Base-by-base conservation (phyloP, 1,284 basidiomycete genomes). In the Ceratobasidium sp. region DNA sequence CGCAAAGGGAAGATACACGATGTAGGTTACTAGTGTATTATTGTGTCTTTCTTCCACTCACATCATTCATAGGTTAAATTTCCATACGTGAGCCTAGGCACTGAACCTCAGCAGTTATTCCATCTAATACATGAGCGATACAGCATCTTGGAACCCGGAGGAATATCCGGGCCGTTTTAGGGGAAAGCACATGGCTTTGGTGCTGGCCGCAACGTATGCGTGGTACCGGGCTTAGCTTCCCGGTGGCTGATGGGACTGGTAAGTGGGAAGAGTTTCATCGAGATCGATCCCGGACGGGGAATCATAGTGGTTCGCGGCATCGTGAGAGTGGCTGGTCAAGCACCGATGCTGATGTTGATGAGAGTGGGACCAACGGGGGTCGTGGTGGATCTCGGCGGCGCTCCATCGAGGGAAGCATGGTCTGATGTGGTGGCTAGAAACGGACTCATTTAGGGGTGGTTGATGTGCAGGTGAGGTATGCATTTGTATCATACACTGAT, bases 1-100 rank as follows among this genome's bases (percentile, higher is more conserved):
- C 85, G 91, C 13, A 81, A 90, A 70, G 96, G 95, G 1, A 91
- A 90, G 78, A 90, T 98, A 71, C 85, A 83, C 60, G 90, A 94
- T 79, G 90, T 90, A 71, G 27, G 82, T 50, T 46, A 49, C 8
- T 66, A 62, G 64, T 47, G 33, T 58, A 9, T 16, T 49, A 49
- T n/a, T 57, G 36, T 27, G n/a, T 8, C 11, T 21, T 4, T 50
- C 47, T 50, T 21, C 7, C 11, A 25, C 6, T 21, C 4, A 21
- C 29, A 16, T n/a, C 25, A n/a, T 47, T 41, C 70, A 14, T 73
- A 92, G 87, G 82, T 96, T 76, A 92, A 90, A 77, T 99, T 95
- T 76, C 96, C 96, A 59, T 99, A 98, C 76, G 93, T 92, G 77
- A 73, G 89, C 79, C 21, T 29, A 19, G 29, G 33, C 13, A 33